Evolutionary conservation across 768 basidiomycete genomes (phyloP), one percentile per base, ranked within the genome.

Genomic region (Pleurotus giganteus): DNA sequence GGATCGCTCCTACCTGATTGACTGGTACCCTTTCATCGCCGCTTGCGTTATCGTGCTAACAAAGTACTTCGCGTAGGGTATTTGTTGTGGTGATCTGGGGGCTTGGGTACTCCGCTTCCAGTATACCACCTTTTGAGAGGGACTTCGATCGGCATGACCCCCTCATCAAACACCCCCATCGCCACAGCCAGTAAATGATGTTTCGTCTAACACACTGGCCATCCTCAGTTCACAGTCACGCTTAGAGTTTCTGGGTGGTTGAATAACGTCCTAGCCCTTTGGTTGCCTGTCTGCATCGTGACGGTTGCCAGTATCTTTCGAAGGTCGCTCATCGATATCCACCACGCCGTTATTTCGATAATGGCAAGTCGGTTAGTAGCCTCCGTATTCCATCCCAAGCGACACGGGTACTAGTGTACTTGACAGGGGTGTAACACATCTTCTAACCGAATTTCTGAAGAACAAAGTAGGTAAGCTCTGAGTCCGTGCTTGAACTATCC

Each of bases 301-400:
- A 43, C 65, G 2, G 50, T 70, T 3, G 60, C 69, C 7, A 79
- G 80, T 0, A 54, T 68, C 15, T 56, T 73, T 15, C 75, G 74
- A 34, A 64, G 69, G 8, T 85, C 85, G 4, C 61, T 78, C 2
- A 61, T 80, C 12, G 72, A 80, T 39, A 70, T 85, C 12, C 84
- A 88, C 60, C 85, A 88, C 60, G 82, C 80, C 23, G 60, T 74
- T 8, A 72, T 88, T 19, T 75, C 77, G n/a, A 62, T 84, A 6
- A 74, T 67, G 41, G 70, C 81, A 49, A 65, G 65, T 39, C 63
- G 73, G 73, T 76, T 67, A 31, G 68, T 62, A 29, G 12, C 56
- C n/a, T 46, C 43, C 29, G 23, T 55, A 39, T 21, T 54, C n/a
- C 54, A 31, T 28, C 34, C 15, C 42, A 39, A 11, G 28, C 42